phyloP scores from a whole-genome alignment of 768 basidiomycete species.

The Russula earlei region DNA sequence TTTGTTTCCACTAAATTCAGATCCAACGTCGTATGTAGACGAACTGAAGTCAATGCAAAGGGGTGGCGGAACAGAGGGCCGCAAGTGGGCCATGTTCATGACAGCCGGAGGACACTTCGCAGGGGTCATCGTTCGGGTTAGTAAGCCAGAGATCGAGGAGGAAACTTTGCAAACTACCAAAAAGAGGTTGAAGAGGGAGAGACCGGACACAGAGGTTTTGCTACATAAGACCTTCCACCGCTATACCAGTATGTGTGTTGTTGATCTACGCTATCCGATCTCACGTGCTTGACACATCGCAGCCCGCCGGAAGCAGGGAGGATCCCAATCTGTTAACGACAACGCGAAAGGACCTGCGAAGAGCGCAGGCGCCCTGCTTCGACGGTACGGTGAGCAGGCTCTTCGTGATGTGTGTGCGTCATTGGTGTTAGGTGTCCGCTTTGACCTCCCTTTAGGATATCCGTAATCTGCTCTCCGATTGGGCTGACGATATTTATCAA shows the following conservation, averaged over 20 bases:
- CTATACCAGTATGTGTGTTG: slow-evolving; percentile 74
- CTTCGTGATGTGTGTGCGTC: slow-evolving; percentile 64
- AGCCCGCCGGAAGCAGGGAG: slow-evolving; percentile 98
- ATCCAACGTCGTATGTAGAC: slow-evolving; percentile 41
- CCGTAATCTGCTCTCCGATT: slow-evolving; percentile 68
- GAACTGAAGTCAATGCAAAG: slow-evolving; percentile 60
- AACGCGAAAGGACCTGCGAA: slow-evolving; percentile 88
- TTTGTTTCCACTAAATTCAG: slow-evolving; percentile 46
- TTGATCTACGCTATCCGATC: neutral
- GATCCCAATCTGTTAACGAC: slow-evolving; percentile 86
- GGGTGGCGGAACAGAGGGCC: slow-evolving; percentile 37
- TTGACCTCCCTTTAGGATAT: slow-evolving; percentile 56
- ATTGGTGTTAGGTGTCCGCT: neutral
- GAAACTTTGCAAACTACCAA: slow-evolving; percentile 30
- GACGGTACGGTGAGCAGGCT: slow-evolving; percentile 92
- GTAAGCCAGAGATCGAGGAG: slow-evolving; percentile 35
- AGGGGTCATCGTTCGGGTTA: slow-evolving; percentile 75
- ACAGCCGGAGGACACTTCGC: slow-evolving; percentile 97
- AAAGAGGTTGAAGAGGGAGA: slow-evolving; percentile 46
- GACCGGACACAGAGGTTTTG: slow-evolving; percentile 72
- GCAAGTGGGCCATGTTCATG: slow-evolving; percentile 94
- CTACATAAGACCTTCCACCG: slow-evolving; percentile 95
- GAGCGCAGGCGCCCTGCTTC: slow-evolving; percentile 87
- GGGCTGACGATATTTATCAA: slow-evolving; percentile 78
- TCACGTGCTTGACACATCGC: neutral